Percentiles rank a stretch among this genome's conserved stretches.
phyloP scores from a whole-genome alignment of 441 rosid species.

The Brassica hybrid region DNA sequence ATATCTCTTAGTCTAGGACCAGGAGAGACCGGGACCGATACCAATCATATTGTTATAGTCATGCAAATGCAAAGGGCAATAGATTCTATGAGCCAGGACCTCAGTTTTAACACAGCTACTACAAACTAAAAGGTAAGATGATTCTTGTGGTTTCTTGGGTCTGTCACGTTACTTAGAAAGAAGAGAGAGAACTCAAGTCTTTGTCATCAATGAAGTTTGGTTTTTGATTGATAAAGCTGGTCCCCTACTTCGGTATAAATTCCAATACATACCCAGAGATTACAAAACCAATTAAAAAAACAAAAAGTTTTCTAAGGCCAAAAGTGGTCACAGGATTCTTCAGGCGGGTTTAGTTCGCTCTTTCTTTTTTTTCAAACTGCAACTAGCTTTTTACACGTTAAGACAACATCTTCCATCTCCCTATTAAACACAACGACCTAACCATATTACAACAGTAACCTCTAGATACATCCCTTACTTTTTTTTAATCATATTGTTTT shows the following conservation, averaged over 20 bases:
- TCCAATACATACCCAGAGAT: slow-evolving; percentile 41
- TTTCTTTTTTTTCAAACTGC: slow-evolving; percentile 32
- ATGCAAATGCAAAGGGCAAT: slow-evolving; percentile 23
- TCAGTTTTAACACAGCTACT: slow-evolving; percentile 9
- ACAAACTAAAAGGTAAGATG: slow-evolving; percentile 26
- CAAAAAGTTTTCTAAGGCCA: slow-evolving; percentile 9
- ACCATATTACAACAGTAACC: slow-evolving; percentile 35
- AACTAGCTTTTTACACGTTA: slow-evolving; percentile 24
- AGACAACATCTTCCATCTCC: slow-evolving; percentile 30
- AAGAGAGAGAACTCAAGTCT: slow-evolving; percentile 30
- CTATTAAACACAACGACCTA: slow-evolving; percentile 42
- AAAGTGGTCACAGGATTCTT: slow-evolving; percentile 48
- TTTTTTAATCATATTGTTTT: slow-evolving; percentile 15
- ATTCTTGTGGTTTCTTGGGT: slow-evolving; percentile 44
- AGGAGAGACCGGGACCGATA: slow-evolving; percentile 29
- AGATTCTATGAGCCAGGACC: slow-evolving; percentile 28
- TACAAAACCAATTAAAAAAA: slow-evolving; percentile 16
- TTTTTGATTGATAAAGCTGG: slow-evolving; percentile 43
- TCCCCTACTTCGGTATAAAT: slow-evolving; percentile 43
- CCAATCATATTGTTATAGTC: slow-evolving; percentile 30
- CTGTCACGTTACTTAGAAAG: slow-evolving; percentile 36
- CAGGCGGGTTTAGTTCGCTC: slow-evolving; percentile 42
- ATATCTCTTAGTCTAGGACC: slow-evolving; percentile 23
- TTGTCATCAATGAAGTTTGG: slow-evolving; percentile 46
- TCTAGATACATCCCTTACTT: slow-evolving; percentile 28